A percentile compares a stretch with the other conserved stretches of the same genome.
phyloP scores from a whole-genome alignment of 306 rosid genomes.

The Medicago ruthenica region DNA sequence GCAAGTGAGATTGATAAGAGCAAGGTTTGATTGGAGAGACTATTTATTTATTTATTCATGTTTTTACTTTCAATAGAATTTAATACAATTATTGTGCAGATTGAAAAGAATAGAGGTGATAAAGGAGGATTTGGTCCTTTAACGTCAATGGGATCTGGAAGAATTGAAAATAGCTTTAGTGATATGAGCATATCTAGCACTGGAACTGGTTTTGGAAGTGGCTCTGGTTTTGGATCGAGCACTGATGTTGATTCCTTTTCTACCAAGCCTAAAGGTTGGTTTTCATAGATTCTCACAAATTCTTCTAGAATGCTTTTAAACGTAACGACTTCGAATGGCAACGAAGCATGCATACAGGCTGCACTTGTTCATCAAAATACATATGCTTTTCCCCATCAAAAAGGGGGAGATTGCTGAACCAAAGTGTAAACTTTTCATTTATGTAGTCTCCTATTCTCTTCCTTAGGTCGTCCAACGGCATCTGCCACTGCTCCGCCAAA shows the following conservation, averaged over 20 bases:
- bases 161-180: conserved; percentile 76
- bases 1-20: conserved; percentile 99
- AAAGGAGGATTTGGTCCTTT: conserved; percentile 83
- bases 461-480: conserved; percentile 73
- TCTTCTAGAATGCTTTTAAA: conserved; percentile 23
- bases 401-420: no score
- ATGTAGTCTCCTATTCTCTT: conserved; percentile 25
- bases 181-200: conserved; percentile 81
- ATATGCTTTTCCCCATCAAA: no score
- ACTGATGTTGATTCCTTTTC: conserved; percentile 79
- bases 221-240: conserved; percentile 78
- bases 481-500: conserved; percentile 96
- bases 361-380: conserved; percentile 15
- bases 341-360: conserved; percentile 18
- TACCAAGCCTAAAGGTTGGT: conserved; percentile 82
- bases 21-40: conserved; percentile 73
- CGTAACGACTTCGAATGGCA: conserved; percentile 34
- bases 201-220: conserved; percentile 90
- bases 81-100: conserved; percentile 57
- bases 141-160: conserved; percentile 93
- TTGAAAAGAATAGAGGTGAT: conserved; percentile 88
- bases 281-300: conserved; percentile 35
- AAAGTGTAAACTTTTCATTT: not conserved
- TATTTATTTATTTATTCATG: not conserved
- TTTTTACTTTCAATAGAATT: conserved; percentile 3